These are phyloP conservation scores for Kurtzmaniella quercitrusa DNA, from an alignment of 1,139 yeast genomes.

Conservation along the genomic window DNA sequence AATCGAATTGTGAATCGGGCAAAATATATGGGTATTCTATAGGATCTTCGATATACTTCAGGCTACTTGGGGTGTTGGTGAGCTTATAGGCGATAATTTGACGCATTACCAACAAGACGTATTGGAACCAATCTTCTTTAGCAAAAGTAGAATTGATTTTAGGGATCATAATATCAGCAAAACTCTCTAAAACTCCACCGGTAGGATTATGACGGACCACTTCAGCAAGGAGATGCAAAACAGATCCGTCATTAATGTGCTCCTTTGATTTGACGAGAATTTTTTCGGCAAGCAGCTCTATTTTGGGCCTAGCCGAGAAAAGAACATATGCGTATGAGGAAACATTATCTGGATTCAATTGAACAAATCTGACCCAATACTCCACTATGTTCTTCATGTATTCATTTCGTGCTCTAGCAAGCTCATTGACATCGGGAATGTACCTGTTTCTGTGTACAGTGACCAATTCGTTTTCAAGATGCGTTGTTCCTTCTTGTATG, in stretches of 20 bases:
- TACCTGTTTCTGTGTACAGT: not conserved
- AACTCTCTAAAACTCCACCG: not conserved
- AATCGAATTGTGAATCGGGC: slow-evolving; percentile 9
- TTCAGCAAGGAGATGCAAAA: slow-evolving; percentile 39
- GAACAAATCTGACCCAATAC: slow-evolving; percentile 46
- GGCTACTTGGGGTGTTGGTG: not conserved
- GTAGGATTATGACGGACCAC: slow-evolving; percentile 29
- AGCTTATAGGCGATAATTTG: slow-evolving; percentile 40
- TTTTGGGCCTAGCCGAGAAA: slow-evolving; percentile 36
- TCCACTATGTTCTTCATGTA: slow-evolving; percentile 28
- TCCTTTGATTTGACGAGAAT: not conserved
- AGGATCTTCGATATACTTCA: slow-evolving; percentile 29
- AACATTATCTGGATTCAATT: slow-evolving; percentile 40
- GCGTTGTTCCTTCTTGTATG: not conserved
- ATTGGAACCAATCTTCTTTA: slow-evolving; percentile 47
- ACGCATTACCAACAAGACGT: slow-evolving; percentile 46
- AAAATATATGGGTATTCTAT: slow-evolving; percentile 9
- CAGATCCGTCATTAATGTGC: not conserved
- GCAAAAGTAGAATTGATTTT: slow-evolving; percentile 13
- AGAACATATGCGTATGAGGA: not conserved
- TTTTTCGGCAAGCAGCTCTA: not conserved
- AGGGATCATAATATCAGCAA: not conserved
- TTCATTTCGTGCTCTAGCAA: not conserved
- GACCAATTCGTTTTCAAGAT: not conserved
- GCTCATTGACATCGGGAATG: slow-evolving; percentile 5